phyloP scores from a whole-genome alignment of 176 grass and related monocot genomes.

The Rhynchospora pubera region DNA sequence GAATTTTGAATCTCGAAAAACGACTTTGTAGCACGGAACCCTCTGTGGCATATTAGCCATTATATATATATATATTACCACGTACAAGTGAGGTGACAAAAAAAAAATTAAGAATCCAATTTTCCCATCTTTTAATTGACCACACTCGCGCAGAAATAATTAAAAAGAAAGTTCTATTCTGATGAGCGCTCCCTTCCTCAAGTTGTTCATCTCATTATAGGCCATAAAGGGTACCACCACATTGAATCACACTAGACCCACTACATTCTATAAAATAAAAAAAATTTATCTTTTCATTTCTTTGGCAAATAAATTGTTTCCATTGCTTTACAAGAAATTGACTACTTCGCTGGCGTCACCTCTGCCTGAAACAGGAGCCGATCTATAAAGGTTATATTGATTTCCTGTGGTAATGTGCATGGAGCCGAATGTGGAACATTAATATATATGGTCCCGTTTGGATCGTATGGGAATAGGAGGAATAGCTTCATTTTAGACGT shows the following conservation, averaged over 20 bases:
- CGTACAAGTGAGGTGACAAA: too few relatives aligned
- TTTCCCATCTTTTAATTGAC: neutral
- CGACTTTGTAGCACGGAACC: too few relatives aligned
- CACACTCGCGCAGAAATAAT: neutral
- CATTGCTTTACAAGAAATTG: constrained; percentile 22
- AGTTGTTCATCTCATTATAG: constrained; percentile 9
- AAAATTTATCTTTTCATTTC: neutral
- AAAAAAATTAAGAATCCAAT: neutral
- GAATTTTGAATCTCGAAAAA: too few relatives aligned
- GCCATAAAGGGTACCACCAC: neutral
- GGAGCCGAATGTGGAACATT: neutral
- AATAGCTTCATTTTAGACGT: too few relatives aligned
- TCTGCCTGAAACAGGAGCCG: neutral
- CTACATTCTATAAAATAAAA: neutral
- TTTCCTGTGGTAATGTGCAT: neutral
- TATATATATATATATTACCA: too few relatives aligned
- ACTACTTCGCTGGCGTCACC: neutral
- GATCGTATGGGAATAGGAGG: too few relatives aligned
- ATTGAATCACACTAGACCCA: neutral
- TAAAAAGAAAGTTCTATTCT: neutral
- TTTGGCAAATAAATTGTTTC: neutral
- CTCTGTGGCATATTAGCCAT: too few relatives aligned
- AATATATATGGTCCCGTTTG: too few relatives aligned
- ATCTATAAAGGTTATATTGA: neutral
- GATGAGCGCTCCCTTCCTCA: neutral